Percentiles rank a stretch among this genome's conserved stretches.
Evolutionary conservation across 2,329 filamentous ascomycete species (phyloP).

Genomic region (Ceratocystis diversiconidia): DNA sequence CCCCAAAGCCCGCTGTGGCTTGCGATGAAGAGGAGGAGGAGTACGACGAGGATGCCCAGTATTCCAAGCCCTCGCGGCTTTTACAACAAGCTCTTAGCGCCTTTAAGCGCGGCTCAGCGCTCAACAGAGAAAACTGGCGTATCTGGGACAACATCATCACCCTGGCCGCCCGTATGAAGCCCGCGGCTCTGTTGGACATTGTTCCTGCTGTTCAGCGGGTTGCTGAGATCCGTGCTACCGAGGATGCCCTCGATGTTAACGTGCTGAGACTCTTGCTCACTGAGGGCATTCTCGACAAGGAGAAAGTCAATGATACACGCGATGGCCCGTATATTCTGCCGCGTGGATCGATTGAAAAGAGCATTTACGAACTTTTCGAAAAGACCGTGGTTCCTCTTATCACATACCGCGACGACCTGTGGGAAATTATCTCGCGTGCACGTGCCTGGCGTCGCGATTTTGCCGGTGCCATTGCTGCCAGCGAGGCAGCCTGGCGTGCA

Average conservation of each 20-base stretch:
- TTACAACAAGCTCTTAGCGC: constrained; percentile 65
- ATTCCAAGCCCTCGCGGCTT: constrained; percentile 42
- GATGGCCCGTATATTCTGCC: constrained; percentile 21
- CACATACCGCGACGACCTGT: constrained; percentile 62
- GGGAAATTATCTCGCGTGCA: constrained; percentile 58
- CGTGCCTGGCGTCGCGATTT: constrained; percentile 61
- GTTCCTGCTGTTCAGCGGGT: constrained; percentile 60
- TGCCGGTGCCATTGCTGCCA: constrained; percentile 58
- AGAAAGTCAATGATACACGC: constrained; percentile 26
- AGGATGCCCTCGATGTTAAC: constrained; percentile 62
- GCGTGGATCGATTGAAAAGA: constrained; percentile 45
- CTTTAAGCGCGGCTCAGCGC: constrained; percentile 70
- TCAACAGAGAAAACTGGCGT: constrained; percentile 74
- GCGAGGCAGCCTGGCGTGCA: constrained; percentile 82
- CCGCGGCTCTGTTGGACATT: constrained; percentile 62
- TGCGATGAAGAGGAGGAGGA: constrained; percentile 18
- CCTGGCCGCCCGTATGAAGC: constrained; percentile 61
- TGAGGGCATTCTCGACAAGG: constrained; percentile 44
- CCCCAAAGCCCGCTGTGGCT: not conserved
- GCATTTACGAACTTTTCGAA: constrained; percentile 61
- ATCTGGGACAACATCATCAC: constrained; percentile 97
- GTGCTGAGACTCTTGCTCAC: constrained; percentile 59
- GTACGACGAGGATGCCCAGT: constrained; percentile 22
- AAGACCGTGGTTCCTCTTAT: constrained; percentile 66
- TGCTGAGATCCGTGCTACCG: constrained; percentile 61